Conservation (phyloP, 2,329 filamentous ascomycete genomes). For the Annulohypoxylon truncatum region DNA sequence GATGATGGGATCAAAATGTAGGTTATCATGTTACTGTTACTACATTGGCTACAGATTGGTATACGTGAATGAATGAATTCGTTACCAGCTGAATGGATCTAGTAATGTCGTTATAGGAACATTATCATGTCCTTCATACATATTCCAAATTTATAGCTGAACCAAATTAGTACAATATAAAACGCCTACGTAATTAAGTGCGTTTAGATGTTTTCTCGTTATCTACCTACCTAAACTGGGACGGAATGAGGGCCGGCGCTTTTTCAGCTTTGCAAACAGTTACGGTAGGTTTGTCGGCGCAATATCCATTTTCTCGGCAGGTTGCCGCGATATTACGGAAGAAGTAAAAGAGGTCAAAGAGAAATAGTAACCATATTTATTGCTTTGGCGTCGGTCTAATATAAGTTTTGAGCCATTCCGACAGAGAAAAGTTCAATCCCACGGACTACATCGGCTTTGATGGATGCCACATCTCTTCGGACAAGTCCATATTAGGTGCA, state of each 20-base stretch:
- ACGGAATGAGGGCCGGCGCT: slow-evolving; percentile 22
- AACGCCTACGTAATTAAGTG: slow-evolving; percentile 7
- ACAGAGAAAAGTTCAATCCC: slow-evolving; percentile 8
- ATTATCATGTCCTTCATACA: background rate
- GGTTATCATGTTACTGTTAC: slow-evolving; percentile 21
- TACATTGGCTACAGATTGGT: slow-evolving; percentile 16
- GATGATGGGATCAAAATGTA: slow-evolving; percentile 16
- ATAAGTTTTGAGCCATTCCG: slow-evolving; percentile 16
- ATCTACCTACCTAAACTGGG: slow-evolving; percentile 26
- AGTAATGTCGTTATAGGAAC: slow-evolving; percentile 11
- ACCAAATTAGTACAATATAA: slow-evolving; percentile 4
- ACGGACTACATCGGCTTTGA: slow-evolving; percentile 23
- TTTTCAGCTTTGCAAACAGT: slow-evolving; percentile 13
- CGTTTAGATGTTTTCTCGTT: slow-evolving; percentile 1
- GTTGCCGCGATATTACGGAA: slow-evolving; percentile 17
- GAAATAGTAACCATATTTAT: slow-evolving; percentile 14
- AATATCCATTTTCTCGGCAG: slow-evolving; percentile 15
- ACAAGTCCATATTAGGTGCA: slow-evolving; percentile 21
- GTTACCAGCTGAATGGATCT: slow-evolving; percentile 36
- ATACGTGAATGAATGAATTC: slow-evolving; percentile 21
- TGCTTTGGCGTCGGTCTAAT: slow-evolving; percentile 10
- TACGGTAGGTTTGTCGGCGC: slow-evolving; percentile 3
- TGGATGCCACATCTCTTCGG: slow-evolving; percentile 30
- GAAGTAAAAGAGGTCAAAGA: slow-evolving; percentile 1
- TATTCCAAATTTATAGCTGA: slow-evolving; percentile 13